Evolutionary conservation across 2,329 filamentous ascomycete genomes (phyloP), one percentile per base, ranked within the genome.

Genomic region (Gaeumannomyces tritici): DNA sequence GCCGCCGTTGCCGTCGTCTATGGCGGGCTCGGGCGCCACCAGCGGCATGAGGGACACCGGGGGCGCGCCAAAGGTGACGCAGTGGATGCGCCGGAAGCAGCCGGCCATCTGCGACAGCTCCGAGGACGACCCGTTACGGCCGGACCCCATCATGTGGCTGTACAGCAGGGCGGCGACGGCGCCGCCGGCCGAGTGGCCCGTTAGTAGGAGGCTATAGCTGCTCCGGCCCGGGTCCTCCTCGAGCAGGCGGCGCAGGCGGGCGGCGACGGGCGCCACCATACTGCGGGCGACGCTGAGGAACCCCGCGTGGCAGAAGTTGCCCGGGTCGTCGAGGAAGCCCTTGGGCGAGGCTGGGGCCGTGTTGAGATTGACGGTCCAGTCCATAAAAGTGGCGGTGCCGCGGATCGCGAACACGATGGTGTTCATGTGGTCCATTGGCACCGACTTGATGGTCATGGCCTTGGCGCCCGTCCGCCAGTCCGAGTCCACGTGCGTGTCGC

Each of bases 361-460:
- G 60, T 89, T 85, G 62, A 95, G 81, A 72, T 96, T 96, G 57
- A 95, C 89, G 1, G 89, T 83, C 91, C 91, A 96, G 74, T 96
- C 91, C 77, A 89, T 86, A 67, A 95, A 89, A 8, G 85, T 89
- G 28, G 90, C 85, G 0, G 87, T 91, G 26, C 91, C 91, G 26
- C 91, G 85, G 65, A 96, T 90, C 18, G 91, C 90, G 69, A 96
- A 90, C 13, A 96, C 88, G 63, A 96, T 88, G 24, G 88, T 87
- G 70, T 90, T 85, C 76, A 88, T 86, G 68, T 90, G 81, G 69
- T 95, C 90, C 71, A 92, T 85, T 1, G 90, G 85, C 0, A 93
- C 81, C 0, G 88, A 91, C 70, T 93, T 93, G 70, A 96, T 87
- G 21, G 90, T 86, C 87, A 93, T 93, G 28, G 91, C 89, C 71